Evolutionary conservation across 192 early-diverging fungal genomes (phyloP), one percentile per base, ranked within the genome.

Genomic region (Backusella westeae): DNA sequence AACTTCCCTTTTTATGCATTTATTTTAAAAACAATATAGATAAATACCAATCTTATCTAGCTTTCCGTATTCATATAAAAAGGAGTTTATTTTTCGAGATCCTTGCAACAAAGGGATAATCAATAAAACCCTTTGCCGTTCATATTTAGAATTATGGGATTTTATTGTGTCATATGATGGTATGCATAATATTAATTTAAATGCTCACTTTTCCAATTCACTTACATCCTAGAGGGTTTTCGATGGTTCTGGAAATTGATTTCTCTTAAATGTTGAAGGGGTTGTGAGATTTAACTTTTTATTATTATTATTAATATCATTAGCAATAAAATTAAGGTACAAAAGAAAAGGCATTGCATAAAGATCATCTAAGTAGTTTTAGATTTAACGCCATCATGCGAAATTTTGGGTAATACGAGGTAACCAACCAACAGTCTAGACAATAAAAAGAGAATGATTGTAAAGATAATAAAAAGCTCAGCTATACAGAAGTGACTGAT

Each of bases 401-500:
- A 63, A 26, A 75, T 17, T 75, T 34, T 75, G 8, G 74, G 74
- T 65, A 67, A 44, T 29, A 67, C 42, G 32, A 79, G 73, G 52
- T 79, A 73, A 32, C 89, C 89, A 39, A 90, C 83, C 26, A 88
- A 71, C 6, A 85, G 41, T 41, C 95, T 91, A 72, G 91, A 92
- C 6, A 95, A 84, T 38, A 86, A 87, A 84, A 96, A 98, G 74
- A 97, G 85, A 35, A 96, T 80, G 39, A 96, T 96, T 46, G 94
- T 93, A 78, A 98, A 97, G 42, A 98, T 87, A 65, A 96, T 91
- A 88, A 98, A 96, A 70, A 94, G 83, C n/a, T 89, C 91, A 9
- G 95, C 91, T 78, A 98, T 98, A 73, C 94, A 92, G 83, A 97
- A 98, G 79, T 98, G 97, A 72, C 92, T 94, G 78, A 98, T 98